These are phyloP conservation scores for Talaromyces amestolkiae DNA, from an alignment of 2,329 filamentous ascomycete genomes.

Conservation along the genomic window DNA sequence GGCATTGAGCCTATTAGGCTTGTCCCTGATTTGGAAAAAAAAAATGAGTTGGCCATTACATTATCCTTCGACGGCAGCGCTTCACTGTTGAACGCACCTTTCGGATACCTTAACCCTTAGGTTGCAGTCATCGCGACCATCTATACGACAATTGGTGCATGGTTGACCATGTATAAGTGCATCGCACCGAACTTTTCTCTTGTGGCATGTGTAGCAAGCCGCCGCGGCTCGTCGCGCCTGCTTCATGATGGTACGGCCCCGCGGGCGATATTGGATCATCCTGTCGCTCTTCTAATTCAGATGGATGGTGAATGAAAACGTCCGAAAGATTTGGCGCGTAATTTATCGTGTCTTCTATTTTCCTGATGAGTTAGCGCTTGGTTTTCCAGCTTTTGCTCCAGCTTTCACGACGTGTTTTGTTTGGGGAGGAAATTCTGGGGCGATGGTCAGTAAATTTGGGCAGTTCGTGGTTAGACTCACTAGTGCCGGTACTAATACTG, in stretches of 20 bases:
- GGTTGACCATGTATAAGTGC: conserved; percentile 37
- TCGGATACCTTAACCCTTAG: background rate
- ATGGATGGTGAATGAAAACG: background rate
- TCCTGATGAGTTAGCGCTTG: background rate
- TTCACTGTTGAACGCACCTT: background rate
- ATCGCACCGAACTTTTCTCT: conserved; percentile 34
- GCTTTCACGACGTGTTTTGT: background rate
- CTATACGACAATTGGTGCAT: conserved; percentile 55
- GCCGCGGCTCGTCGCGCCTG: conserved; percentile 32
- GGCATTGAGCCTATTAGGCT: background rate
- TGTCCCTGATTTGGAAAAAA: background rate
- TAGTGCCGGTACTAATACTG: background rate
- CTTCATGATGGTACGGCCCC: conserved; percentile 20
- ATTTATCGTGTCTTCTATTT: background rate
- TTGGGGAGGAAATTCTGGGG: background rate
- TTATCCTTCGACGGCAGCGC: background rate
- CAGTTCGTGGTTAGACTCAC: background rate
- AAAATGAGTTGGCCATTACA: background rate
- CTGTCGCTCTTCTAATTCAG: background rate
- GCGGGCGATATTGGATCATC: background rate
- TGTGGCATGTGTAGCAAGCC: conserved; percentile 35
- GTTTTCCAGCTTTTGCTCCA: background rate
- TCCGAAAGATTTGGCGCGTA: background rate
- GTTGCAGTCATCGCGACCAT: conserved; percentile 40
- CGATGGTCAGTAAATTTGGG: background rate